Base-by-base conservation (phyloP, 2,329 filamentous ascomycete genomes). In the Colletotrichum simmondsii region DNA sequence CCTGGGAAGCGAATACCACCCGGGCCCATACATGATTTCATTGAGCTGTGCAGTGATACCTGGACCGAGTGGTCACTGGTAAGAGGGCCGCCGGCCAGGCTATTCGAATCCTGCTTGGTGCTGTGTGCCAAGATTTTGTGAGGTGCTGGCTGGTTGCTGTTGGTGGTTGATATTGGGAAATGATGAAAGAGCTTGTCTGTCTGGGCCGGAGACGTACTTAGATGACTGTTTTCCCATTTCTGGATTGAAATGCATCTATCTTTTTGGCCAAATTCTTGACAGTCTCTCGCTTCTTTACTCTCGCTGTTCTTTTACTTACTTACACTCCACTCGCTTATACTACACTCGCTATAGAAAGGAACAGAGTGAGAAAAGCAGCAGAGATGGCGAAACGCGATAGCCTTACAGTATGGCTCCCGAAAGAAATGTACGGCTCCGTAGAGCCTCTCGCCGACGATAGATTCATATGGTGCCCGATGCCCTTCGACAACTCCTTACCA, bases 11-110 rank as follows among this genome's bases (percentile, higher is more conserved):
- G 46, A 65, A 49, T 71, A 62, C 67, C 57, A 73, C 71, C 66
- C 56, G 46, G 68, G 60, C 49, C 71, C 66, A 70, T 73, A 16
- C 66, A 73, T 73, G 70, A 73, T 73, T 70, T 73, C 66, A 73
- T 73, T 22, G 46, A 64, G 26, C 32, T 7, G 46, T 28, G 19
- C 42, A 49, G 42, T 49, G 19, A 19, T 42, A 42, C 37, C 37
- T 42, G 37, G 37, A 0, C 12, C 42, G 0, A 42, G 14, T 35
- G 32, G 32, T 35, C 32, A 28, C 28, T 16, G 22, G 46, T 28
- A 32, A 49, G 42, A 22, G 8, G 42, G 1, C 10, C 42, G 1
- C 10, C 42, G 42, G 16, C 42, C 1, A 22, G 37, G 37, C 42
- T n/a, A 3, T 30, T 30, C 42, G 52, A 46, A 14, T 26, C 54